Conservation (phyloP, 257 asterid genomes). For the Penstemon barbatus region DNA sequence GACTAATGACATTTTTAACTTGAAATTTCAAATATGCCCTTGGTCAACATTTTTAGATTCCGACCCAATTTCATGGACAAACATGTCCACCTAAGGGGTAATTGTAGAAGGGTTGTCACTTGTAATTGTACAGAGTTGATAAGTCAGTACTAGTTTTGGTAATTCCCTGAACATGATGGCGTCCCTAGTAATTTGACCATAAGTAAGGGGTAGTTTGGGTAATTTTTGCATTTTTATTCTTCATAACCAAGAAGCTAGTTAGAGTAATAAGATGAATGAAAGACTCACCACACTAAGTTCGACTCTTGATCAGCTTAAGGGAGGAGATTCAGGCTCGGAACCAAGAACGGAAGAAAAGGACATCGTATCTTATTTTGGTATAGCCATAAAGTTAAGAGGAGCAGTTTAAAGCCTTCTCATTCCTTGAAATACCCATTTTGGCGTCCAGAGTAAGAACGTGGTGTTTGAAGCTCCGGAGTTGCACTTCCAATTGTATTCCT, state of each 20-base stretch:
- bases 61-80: no score
- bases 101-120: no score
- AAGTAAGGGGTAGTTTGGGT: no score
- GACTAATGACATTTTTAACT: no score
- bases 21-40: no score
- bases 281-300: slow-evolving; percentile 38
- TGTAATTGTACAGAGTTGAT: no score
- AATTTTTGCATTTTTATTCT: not conserved
- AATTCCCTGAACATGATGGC: no score
- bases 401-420: slow-evolving; percentile 82
- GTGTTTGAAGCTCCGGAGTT: slow-evolving; percentile 69
- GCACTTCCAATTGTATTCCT: slow-evolving; percentile 70
- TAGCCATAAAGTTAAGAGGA: slow-evolving; percentile 70
- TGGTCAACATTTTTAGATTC: no score
- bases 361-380: slow-evolving; percentile 81
- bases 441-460: slow-evolving; percentile 79
- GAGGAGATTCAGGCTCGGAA: slow-evolving; percentile 92
- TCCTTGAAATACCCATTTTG: slow-evolving; percentile 73
- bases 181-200: no score
- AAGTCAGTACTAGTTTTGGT: no score
- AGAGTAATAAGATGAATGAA: not conserved
- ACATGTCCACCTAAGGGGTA: no score
- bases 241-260: not conserved
- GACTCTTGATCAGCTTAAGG: slow-evolving; percentile 44
- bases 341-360: slow-evolving; percentile 86